A percentile compares a stretch with the other conserved stretches of the same genome.
These are phyloP conservation scores for Trypanosoma brucei DNA, from an alignment of 208 protist species.

Conservation along the genomic window DNA sequence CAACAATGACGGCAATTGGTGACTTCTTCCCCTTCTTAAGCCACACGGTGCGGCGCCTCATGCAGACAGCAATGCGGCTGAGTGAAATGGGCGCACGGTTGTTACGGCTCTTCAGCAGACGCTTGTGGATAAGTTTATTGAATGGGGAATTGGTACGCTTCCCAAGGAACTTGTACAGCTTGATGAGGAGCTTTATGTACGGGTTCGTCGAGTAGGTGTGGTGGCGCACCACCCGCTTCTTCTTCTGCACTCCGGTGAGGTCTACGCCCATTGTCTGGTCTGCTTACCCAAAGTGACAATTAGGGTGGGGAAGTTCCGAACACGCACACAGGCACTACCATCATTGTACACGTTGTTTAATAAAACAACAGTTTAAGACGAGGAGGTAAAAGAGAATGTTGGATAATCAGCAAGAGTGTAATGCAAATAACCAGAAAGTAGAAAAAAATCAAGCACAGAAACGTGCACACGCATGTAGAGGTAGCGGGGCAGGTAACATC, in stretches of 20 bases:
- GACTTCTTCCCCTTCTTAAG: conserved; percentile 73
- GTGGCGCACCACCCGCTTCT: conserved; percentile 89
- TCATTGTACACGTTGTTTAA: neutral
- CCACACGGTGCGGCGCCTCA: conserved; percentile 89
- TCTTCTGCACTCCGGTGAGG: conserved; percentile 87
- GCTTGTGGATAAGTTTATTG: conserved; percentile 97
- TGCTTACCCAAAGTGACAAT: neutral
- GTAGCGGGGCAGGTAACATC: no score
- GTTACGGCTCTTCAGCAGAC: conserved; percentile 94
- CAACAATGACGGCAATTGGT: conserved; percentile 97
- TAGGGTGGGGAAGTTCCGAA: neutral
- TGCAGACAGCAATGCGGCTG: conserved; percentile 92
- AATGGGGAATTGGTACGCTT: conserved; percentile 97
- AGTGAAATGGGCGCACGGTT: conserved; percentile 97
- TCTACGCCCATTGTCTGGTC: conserved; percentile 76
- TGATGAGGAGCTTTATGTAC: conserved; percentile 98
- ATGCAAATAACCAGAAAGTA: no score
- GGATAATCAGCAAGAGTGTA: no score
- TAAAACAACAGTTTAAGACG: no score
- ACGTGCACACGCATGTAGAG: no score
- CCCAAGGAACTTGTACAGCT: conserved; percentile 99
- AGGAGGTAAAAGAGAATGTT: no score
- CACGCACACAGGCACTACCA: neutral
- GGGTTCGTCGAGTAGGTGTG: conserved; percentile 95
- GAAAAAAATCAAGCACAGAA: no score